A percentile compares a stretch with the other conserved stretches of the same genome.
These are phyloP conservation scores for Penicillium nordicum DNA, from an alignment of 2,329 filamentous ascomycete genomes.

Conservation along the genomic window DNA sequence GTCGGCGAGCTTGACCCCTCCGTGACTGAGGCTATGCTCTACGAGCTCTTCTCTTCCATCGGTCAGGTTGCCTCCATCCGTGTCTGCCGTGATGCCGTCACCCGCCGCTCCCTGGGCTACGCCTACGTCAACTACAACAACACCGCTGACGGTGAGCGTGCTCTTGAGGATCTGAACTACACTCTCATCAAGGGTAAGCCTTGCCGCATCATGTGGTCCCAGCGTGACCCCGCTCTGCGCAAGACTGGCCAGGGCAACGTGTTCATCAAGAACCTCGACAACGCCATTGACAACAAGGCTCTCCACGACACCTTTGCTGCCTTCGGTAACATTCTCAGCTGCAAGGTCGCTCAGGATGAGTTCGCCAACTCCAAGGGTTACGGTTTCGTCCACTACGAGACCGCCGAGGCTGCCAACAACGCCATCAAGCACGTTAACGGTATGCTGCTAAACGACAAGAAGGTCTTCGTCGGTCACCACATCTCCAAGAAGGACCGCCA, in stretches of 20 bases:
- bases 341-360: conserved; percentile 99
- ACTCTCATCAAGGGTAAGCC: conserved; percentile 97
- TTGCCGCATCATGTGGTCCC: conserved; percentile 99
- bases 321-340: conserved; percentile 98
- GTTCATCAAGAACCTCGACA: conserved; percentile 99
- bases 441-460: conserved; percentile 99
- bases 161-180: conserved; percentile 99
- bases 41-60: conserved; percentile 99
- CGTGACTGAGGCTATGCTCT: conserved; percentile 99
- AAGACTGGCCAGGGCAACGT: conserved; percentile 99
- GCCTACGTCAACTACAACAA: conserved; percentile 99
- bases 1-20: conserved; percentile 97
- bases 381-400: conserved; percentile 99
- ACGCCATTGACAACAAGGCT: conserved; percentile 99
- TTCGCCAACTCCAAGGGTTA: conserved; percentile 96
- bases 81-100: conserved; percentile 98
- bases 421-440: conserved; percentile 99
- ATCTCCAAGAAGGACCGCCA: conserved; percentile 99
- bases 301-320: conserved; percentile 98
- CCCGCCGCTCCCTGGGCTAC: conserved; percentile 96
- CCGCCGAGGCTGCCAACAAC: conserved; percentile 90
- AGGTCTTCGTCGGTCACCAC: conserved; percentile 98
- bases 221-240: conserved; percentile 96
- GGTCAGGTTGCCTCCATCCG: conserved; percentile 98
- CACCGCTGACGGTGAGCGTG: conserved; percentile 92